Percentiles rank a stretch among this genome's conserved stretches.
These are phyloP conservation scores for Blastomyces parvus DNA, from an alignment of 2,329 filamentous ascomycete genomes.

Conservation along the genomic window DNA sequence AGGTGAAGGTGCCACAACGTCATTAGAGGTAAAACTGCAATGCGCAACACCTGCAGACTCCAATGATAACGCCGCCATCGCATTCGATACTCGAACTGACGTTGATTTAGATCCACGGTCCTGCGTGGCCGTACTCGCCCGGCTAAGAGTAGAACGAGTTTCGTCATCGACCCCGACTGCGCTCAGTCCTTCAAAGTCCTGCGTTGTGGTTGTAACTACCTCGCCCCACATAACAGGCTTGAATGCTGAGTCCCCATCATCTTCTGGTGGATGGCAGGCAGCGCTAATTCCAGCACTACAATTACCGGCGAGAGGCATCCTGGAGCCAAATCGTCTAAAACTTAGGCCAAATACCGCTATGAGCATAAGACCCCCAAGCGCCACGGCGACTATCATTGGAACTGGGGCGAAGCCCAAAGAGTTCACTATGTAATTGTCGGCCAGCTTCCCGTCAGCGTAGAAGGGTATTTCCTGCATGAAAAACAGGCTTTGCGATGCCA, in stretches of 20 bases:
- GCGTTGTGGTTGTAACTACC: conserved; percentile 3
- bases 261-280: conserved; percentile 23
- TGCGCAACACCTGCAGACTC: conserved; percentile 11
- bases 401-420: conserved; percentile 21
- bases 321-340: conserved; percentile 15
- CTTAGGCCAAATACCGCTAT: conserved; percentile 14
- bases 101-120: neutral
- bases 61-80: conserved; percentile 9
- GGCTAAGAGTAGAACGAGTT: neutral
- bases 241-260: conserved; percentile 16
- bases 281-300: conserved; percentile 29
- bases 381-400: conserved; percentile 17
- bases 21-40: conserved; percentile 20
- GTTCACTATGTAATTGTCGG: conserved; percentile 11
- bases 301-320: conserved; percentile 24
- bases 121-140: neutral
- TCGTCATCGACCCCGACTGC: neutral
- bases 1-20: conserved; percentile 13
- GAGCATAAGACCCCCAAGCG: conserved; percentile 15
- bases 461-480: conserved; percentile 29
- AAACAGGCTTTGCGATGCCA: conserved; percentile 42
- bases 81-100: conserved; percentile 1
- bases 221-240: conserved; percentile 22
- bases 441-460: conserved; percentile 12
- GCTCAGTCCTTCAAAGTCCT: neutral